Conservation (phyloP, 495 filamentous ascomycete genomes). For the Hypoxylon lenormandii region DNA sequence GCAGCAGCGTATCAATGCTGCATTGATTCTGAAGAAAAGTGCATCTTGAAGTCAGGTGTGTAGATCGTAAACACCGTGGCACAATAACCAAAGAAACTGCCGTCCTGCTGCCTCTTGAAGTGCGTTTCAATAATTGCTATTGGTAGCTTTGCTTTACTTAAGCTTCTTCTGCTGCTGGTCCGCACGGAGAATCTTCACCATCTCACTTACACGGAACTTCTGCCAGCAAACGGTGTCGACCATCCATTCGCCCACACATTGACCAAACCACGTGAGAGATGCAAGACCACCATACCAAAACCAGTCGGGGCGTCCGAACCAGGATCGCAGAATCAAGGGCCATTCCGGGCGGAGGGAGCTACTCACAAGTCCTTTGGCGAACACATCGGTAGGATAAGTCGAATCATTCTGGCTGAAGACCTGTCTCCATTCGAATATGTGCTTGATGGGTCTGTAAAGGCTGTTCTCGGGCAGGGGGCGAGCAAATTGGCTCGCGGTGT, state of each 20-base stretch:
- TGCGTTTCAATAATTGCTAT: background rate
- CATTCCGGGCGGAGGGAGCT: conserved; percentile 53
- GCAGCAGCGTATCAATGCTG: no score
- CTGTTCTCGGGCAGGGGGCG: conserved; percentile 56
- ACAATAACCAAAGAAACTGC: no score
- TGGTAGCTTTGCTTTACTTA: conserved; percentile 32
- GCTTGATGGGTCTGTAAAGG: conserved; percentile 56
- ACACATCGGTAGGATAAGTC: conserved; percentile 56
- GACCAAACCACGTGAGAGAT: conserved; percentile 50
- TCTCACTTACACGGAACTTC: conserved; percentile 53
- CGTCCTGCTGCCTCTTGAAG: background rate
- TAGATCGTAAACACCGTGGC: no score
- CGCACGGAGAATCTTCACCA: conserved; percentile 53
- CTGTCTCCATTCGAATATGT: conserved; percentile 59
- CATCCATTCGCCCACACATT: conserved; percentile 57
- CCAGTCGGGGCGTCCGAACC: conserved; percentile 63
- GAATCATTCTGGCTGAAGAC: conserved; percentile 60
- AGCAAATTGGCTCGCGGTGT: conserved; percentile 56
- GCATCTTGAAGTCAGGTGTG: no score
- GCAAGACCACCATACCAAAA: conserved; percentile 61
- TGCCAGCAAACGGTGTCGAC: conserved; percentile 54
- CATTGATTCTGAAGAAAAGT: no score
- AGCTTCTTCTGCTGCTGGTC: conserved; percentile 45
- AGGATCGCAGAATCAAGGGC: conserved; percentile 52
- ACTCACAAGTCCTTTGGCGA: conserved; percentile 53